Conservation (phyloP, 2,329 filamentous ascomycete species). For the Trichoderma cornu-damae region DNA sequence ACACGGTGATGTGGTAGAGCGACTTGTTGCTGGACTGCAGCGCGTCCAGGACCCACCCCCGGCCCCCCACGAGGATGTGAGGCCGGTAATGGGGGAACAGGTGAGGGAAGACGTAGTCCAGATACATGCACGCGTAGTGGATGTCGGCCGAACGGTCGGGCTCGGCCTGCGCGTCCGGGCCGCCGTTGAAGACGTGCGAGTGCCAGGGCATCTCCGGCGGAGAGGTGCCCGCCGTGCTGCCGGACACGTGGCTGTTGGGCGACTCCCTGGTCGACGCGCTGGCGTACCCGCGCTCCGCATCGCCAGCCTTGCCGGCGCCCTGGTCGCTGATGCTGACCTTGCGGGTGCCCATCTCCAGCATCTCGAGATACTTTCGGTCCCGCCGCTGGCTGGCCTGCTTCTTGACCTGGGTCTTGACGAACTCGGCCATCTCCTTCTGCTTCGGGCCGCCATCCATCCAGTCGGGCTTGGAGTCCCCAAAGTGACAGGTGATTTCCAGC, state of each 20-base stretch:
- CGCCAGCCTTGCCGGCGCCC: neutral
- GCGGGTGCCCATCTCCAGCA: constrained; percentile 35
- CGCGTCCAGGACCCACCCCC: constrained; percentile 55
- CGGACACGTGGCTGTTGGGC: constrained; percentile 18
- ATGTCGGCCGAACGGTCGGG: constrained; percentile 30
- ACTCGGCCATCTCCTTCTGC: constrained; percentile 48
- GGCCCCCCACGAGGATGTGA: constrained; percentile 49
- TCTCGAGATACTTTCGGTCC: constrained; percentile 45
- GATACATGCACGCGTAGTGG: constrained; percentile 52
- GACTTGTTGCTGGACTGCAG: constrained; percentile 54
- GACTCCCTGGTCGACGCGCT: constrained; percentile 15
- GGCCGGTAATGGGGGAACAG: constrained; percentile 60
- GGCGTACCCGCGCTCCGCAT: constrained; percentile 3
- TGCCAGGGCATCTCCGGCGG: constrained; percentile 34
- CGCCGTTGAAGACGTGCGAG: constrained; percentile 26
- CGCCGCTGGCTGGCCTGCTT: constrained; percentile 46
- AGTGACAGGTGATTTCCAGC: constrained; percentile 55
- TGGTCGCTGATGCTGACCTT: constrained; percentile 21
- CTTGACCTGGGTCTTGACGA: constrained; percentile 55
- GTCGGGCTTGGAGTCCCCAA: constrained; percentile 46
- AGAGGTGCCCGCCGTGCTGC: constrained; percentile 24
- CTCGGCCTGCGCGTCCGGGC: constrained; percentile 23
- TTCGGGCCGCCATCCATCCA: constrained; percentile 52
- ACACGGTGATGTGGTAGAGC: constrained; percentile 53
- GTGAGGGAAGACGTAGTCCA: constrained; percentile 58